phyloP scores from a whole-genome alignment of 2,329 filamentous ascomycete genomes.

The Setomelanomma holmii region DNA sequence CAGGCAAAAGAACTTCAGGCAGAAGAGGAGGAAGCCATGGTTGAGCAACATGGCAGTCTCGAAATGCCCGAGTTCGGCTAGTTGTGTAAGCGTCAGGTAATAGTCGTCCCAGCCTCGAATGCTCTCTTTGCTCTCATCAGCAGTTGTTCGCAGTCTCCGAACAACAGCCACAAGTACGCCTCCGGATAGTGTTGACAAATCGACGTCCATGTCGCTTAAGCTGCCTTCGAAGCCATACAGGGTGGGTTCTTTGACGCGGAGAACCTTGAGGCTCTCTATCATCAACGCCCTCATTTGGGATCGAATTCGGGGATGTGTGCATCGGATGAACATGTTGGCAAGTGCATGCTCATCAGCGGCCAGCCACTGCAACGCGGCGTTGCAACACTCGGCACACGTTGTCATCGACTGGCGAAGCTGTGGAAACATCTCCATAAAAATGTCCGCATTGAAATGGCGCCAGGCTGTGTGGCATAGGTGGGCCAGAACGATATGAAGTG shows the following conservation, averaged over 20 bases:
- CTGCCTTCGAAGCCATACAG: constrained; percentile 33
- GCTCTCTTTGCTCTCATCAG: constrained; percentile 27
- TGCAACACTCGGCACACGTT: constrained; percentile 60
- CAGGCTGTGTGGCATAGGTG: constrained; percentile 80
- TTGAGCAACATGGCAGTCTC: constrained; percentile 40
- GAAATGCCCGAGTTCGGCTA: constrained; percentile 35
- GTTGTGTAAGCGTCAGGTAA: constrained; percentile 39
- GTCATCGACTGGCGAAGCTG: constrained; percentile 63
- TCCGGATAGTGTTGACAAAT: constrained; percentile 11
- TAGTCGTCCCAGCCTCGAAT: constrained; percentile 47
- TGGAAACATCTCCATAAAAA: constrained; percentile 64
- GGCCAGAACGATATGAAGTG: constrained; percentile 64
- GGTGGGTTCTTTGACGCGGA: constrained; percentile 42
- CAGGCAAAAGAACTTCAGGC: constrained; percentile 39
- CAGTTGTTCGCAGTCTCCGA: constrained; percentile 27
- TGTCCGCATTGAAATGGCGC: constrained; percentile 71
- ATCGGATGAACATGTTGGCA: constrained; percentile 64
- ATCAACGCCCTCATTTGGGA: constrained; percentile 37
- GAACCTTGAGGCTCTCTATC: constrained; percentile 36
- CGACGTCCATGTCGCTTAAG: constrained; percentile 39
- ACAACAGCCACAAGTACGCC: constrained; percentile 28
- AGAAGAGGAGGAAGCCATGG: constrained; percentile 35
- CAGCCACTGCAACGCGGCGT: constrained; percentile 69
- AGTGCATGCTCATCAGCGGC: constrained; percentile 62
- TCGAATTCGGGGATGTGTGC: constrained; percentile 37